These are phyloP conservation scores for Pleodorina starrii DNA, from an alignment of 139 green algal species.

Conservation along the genomic window DNA sequence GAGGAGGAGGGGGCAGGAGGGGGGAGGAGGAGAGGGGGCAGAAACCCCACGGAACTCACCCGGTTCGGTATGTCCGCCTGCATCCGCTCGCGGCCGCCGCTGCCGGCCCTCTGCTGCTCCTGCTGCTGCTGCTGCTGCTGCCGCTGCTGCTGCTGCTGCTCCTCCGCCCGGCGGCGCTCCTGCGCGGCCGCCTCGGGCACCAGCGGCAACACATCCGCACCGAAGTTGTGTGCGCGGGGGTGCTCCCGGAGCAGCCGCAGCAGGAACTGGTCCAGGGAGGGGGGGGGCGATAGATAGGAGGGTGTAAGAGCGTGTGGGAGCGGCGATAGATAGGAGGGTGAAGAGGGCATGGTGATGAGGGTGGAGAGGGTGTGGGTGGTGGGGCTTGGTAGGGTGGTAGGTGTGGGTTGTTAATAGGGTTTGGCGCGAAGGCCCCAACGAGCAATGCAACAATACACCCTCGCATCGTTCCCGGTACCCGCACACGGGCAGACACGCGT, in stretches of 20 bases:
- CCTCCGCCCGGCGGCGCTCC: slow-evolving; percentile 28
- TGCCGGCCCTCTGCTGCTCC: neutral
- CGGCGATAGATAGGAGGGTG: too few species aligned
- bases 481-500: too few species aligned
- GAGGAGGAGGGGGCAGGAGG: slow-evolving; percentile 76
- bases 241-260: slow-evolving; percentile 76
- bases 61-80: neutral
- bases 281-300: neutral
- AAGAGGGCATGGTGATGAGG: too few species aligned
- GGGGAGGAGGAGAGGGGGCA: neutral
- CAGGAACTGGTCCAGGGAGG: slow-evolving; percentile 52
- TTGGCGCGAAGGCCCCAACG: too few species aligned
- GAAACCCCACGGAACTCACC: too few species aligned
- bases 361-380: too few species aligned
- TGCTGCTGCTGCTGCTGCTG: neutral
- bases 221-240: slow-evolving; percentile 88
- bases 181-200: slow-evolving; percentile 45
- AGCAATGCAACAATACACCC: too few species aligned
- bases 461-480: too few species aligned
- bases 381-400: too few species aligned
- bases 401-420: too few species aligned
- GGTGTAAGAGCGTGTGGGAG: neutral
- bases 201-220: slow-evolving; percentile 91
- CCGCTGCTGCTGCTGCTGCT: slow-evolving; percentile 8
- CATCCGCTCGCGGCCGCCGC: too few species aligned